Evolutionary conservation across 1,284 basidiomycete genomes (phyloP).

Genomic region (Papiliotrema terrestris): DNA sequence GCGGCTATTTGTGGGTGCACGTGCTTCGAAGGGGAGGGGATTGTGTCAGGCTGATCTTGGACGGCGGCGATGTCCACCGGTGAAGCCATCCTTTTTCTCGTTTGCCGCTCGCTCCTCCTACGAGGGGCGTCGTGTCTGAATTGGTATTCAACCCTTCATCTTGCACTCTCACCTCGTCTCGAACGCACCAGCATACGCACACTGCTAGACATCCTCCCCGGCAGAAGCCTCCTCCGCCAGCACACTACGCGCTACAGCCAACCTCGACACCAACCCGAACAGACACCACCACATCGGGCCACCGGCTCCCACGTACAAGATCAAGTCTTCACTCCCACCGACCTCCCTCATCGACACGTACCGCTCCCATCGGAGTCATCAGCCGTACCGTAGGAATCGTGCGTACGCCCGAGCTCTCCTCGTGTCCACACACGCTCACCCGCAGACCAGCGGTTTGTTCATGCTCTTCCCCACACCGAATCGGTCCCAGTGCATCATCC

Average conservation of each 20-base stretch:
- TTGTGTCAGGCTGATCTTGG: no score
- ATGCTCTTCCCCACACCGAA: constrained; percentile 18
- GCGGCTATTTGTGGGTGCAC: no score
- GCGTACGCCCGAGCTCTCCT: neutral
- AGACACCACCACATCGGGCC: constrained; percentile 1
- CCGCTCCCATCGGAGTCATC: constrained; percentile 7
- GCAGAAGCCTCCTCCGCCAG: no score
- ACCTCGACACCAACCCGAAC: neutral
- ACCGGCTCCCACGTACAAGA: constrained; percentile 10
- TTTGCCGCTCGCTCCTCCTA: no score
- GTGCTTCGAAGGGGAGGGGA: no score
- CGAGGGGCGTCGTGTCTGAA: no score
- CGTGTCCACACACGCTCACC: neutral
- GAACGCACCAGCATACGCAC: neutral
- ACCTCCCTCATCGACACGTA: neutral
- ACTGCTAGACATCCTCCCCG: neutral
- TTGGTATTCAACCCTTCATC: no score
- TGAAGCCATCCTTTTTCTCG: no score
- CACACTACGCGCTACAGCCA: neutral
- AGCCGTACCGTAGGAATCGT: neutral
- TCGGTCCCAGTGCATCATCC: constrained; percentile 10
- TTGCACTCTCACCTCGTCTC: neutral
- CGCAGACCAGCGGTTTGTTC: constrained; percentile 17
- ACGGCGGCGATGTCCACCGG: no score
- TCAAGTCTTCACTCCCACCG: constrained; percentile 4